Evolutionary conservation across 768 basidiomycete genomes (phyloP).

Genomic region (Guyanaporus albipodus): DNA sequence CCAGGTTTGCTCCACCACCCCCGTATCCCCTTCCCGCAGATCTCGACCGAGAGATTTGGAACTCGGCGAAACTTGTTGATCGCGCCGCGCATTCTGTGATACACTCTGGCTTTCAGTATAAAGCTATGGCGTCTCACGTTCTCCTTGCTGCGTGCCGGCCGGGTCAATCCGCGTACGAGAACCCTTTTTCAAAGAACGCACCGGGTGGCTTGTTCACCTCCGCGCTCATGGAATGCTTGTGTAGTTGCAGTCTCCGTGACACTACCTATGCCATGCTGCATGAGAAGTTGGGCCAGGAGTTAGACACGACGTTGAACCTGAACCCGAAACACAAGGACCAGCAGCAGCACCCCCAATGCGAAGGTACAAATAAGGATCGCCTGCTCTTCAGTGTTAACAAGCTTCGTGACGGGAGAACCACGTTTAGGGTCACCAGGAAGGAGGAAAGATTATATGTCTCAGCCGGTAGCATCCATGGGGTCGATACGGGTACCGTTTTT

Average conservation of each 20-base stretch:
- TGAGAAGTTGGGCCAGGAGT: constrained; percentile 12
- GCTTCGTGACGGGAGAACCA: constrained; percentile 6
- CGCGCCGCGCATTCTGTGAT: constrained; percentile 8
- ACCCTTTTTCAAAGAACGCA: constrained; percentile 1
- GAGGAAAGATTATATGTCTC: constrained; percentile 7
- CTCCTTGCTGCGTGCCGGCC: constrained; percentile 22
- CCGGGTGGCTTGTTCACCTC: constrained; percentile 19
- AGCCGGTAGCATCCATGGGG: constrained; percentile 17
- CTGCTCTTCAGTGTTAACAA: constrained; percentile 21
- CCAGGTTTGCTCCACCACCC: constrained; percentile 10
- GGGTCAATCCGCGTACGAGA: constrained; percentile 10
- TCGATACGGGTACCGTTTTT: constrained; percentile 15
- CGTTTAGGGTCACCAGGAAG: constrained; percentile 13
- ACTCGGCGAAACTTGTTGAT: background rate
- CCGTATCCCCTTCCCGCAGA: constrained; percentile 12
- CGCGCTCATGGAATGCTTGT: constrained; percentile 15
- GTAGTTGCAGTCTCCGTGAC: constrained; percentile 4
- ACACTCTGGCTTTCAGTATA: constrained; percentile 13
- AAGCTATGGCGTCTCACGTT: constrained; percentile 18
- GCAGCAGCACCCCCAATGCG: constrained; percentile 18
- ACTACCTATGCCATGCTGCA: constrained; percentile 14
- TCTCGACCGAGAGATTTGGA: constrained; percentile 9
- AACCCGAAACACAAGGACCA: no score
- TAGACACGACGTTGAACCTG: no score
- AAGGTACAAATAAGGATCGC: constrained; percentile 13